phyloP scores from a whole-genome alignment of 441 rosid species.

The Syzygium syzygioides region DNA sequence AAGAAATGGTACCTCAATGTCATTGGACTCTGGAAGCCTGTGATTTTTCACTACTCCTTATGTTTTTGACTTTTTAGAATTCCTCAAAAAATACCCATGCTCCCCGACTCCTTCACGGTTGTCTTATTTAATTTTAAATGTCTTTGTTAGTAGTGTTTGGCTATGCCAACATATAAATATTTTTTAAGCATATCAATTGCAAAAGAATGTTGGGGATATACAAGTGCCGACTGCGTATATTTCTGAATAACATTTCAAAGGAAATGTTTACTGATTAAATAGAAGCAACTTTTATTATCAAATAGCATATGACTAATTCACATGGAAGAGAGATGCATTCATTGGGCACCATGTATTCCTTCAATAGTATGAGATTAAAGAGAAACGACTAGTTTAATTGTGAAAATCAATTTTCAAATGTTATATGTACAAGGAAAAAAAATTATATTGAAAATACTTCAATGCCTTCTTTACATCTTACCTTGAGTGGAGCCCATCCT shows the following conservation, averaged over 20 bases:
- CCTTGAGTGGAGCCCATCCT: not conserved
- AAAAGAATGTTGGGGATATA: not conserved
- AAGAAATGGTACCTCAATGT: accelerated
- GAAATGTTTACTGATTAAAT: accelerated
- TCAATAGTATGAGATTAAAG: not conserved
- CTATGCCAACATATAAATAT: accelerated
- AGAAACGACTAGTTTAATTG: not conserved
- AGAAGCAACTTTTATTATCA: no score
- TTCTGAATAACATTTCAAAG: accelerated
- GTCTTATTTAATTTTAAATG: not conserved
- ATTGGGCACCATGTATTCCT: not conserved
- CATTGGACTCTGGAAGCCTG: accelerated
- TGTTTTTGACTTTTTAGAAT: no score
- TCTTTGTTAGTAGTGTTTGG: not conserved
- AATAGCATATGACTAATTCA: no score
- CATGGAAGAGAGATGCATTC: no score
- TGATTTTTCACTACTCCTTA: not conserved
- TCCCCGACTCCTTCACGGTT: accelerated
- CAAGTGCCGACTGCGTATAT: accelerated
- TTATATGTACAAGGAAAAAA: not conserved
- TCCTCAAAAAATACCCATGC: not conserved
- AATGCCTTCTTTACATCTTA: not conserved
- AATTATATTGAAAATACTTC: not conserved
- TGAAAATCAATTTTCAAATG: not conserved
- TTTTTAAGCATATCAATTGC: accelerated